Conservation (phyloP, 1,139 yeast genomes). For the Yamadazyma friedrichii region DNA sequence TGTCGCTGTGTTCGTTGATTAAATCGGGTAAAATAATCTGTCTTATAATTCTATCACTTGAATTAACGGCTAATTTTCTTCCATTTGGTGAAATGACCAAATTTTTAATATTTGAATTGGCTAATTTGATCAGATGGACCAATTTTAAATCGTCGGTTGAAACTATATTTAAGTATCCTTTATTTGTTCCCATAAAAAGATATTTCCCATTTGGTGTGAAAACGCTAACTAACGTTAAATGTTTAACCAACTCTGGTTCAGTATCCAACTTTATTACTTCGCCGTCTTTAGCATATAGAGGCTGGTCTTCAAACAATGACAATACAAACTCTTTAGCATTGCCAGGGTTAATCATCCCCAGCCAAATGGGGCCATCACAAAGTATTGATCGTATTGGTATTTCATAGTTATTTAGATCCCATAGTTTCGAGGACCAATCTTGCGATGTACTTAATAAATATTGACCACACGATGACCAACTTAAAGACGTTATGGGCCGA, state of each 20-base stretch:
- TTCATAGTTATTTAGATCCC: conserved; percentile 62
- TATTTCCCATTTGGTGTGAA: conserved; percentile 50
- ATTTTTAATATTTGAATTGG: conserved; percentile 72
- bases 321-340: conserved; percentile 45
- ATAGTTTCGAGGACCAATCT: conserved; percentile 79
- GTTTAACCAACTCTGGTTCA: conserved; percentile 19
- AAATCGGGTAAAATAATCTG: conserved; percentile 60
- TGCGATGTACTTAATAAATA: conserved; percentile 73
- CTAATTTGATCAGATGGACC: conserved; percentile 52
- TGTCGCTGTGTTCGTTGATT: conserved; percentile 27
- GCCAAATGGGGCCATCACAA: conserved; percentile 75
- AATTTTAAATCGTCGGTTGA: conserved; percentile 26
- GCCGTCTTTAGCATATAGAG: conserved; percentile 52
- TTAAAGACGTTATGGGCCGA: conserved; percentile 70
- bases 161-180: conserved; percentile 70
- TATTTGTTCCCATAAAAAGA: conserved; percentile 72
- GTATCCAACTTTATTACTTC: conserved; percentile 26
- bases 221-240: conserved; percentile 31
- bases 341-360: conserved; percentile 57
- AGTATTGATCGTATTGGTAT: conserved; percentile 38
- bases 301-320: conserved; percentile 50
- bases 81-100: conserved; percentile 67
- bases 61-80: conserved; percentile 68
- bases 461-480: conserved; percentile 78
- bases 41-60: conserved; percentile 80